Conservation (phyloP, 2,329 filamentous ascomycete species). For the Fusarium subglutinans region DNA sequence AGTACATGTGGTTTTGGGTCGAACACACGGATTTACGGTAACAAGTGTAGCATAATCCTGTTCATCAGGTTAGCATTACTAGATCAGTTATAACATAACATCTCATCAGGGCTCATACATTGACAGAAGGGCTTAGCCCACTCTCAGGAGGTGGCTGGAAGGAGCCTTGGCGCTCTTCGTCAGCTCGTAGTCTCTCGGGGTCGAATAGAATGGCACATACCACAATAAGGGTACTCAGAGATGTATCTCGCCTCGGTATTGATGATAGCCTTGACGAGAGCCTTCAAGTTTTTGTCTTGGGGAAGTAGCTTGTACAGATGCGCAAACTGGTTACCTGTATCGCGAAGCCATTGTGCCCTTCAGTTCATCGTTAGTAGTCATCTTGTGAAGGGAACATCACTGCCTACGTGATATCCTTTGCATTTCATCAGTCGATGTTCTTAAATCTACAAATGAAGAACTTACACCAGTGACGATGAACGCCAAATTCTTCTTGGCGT, state of each 20-base stretch:
- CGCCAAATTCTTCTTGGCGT: background rate
- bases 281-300: conserved; percentile 6
- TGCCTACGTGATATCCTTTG: conserved; percentile 1
- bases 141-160: conserved; percentile 22
- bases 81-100: background rate
- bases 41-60: conserved; percentile 20
- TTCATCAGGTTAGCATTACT: background rate
- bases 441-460: too few relatives aligned
- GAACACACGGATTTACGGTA: background rate
- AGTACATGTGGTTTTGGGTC: too few relatives aligned
- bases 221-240: conserved; percentile 15
- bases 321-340: conserved; percentile 19
- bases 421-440: too few relatives aligned
- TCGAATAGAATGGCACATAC: background rate
- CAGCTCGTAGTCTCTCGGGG: background rate
- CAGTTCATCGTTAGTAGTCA: fast-evolving
- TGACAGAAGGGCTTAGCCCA: conserved; percentile 9
- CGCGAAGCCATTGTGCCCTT: conserved; percentile 21
- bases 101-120: background rate
- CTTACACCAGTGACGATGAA: conserved; percentile 12
- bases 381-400: background rate
- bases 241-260: conserved; percentile 25
- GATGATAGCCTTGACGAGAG: conserved; percentile 18
- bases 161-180: background rate
- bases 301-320: conserved; percentile 18